A percentile compares a stretch with the other conserved stretches of the same genome.
phyloP scores from a whole-genome alignment of 768 basidiomycete species.

The button mushroom (Agaricus bisporus) region DNA sequence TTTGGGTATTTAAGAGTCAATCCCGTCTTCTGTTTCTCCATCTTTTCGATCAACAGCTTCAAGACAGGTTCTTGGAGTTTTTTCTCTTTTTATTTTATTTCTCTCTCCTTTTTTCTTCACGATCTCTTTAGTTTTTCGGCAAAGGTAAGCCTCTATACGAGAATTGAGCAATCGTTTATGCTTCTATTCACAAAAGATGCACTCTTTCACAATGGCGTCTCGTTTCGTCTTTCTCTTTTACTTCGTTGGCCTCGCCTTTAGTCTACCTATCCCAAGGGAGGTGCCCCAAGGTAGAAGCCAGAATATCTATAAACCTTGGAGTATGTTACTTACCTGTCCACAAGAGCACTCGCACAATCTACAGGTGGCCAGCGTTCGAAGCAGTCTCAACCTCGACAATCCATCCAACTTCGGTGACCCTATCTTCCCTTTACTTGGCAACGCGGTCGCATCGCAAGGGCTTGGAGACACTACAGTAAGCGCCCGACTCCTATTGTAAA shows the following conservation, averaged over 20 bases:
- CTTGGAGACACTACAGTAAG: conserved; percentile 48
- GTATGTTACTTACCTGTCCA: conserved; percentile 9
- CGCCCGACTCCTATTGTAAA: not conserved
- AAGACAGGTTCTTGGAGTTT: not conserved
- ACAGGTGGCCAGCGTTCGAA: conserved; percentile 45
- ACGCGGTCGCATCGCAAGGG: conserved; percentile 54
- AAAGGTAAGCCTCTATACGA: no score
- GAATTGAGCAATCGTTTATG: no score
- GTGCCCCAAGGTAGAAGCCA: conserved; percentile 54
- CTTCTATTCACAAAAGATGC: conserved; percentile 21
- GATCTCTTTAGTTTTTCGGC: conserved; percentile 14
- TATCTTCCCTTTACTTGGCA: conserved; percentile 58
- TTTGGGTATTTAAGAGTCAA: no score
- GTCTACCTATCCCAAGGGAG: conserved; percentile 48
- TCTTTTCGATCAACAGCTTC: no score
- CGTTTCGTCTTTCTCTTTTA: conserved; percentile 30
- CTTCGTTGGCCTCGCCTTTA: conserved; percentile 26
- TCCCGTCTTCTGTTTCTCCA: no score
- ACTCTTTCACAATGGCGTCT: conserved; percentile 22
- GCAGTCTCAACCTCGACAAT: conserved; percentile 47
- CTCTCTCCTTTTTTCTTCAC: not conserved
- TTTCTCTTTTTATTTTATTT: conserved; percentile 8
- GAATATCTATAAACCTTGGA: not conserved
- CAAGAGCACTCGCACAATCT: conserved; percentile 62
- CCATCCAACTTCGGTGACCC: conserved; percentile 53